Percentiles rank a stretch among this genome's conserved stretches.
Conservation (phyloP, 306 rosid species). For the Quercus ilex region DNA sequence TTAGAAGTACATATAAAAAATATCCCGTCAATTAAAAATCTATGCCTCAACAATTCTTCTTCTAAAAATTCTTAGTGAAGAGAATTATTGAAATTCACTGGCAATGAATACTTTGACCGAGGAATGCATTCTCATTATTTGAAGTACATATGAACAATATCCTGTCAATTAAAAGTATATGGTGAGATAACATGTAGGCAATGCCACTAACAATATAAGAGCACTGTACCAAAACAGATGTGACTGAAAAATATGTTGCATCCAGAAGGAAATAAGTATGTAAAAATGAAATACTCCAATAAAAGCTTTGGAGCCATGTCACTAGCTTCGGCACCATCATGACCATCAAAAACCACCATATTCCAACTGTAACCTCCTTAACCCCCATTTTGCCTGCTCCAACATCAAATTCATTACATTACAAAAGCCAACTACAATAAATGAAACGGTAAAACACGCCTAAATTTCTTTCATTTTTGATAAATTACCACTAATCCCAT, state of each 20-base stretch:
- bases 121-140: constrained; percentile 21
- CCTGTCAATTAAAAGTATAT: background rate
- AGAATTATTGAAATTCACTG: constrained; percentile 57
- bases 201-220: background rate
- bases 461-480: background rate
- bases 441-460: background rate
- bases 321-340: constrained; percentile 92
- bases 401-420: background rate
- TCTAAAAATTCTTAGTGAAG: constrained; percentile 82
- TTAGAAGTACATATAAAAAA: constrained; percentile 1
- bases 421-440: background rate
- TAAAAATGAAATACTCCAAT: constrained; percentile 77
- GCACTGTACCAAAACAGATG: background rate
- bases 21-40: background rate
- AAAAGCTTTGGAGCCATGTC: constrained; percentile 84
- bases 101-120: constrained; percentile 65
- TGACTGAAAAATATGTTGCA: constrained; percentile 49
- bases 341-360: constrained; percentile 95
- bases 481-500: too few relatives aligned
- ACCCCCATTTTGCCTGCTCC: constrained; percentile 58
- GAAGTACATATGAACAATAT: background rate
- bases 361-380: constrained; percentile 69
- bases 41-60: constrained; percentile 70
- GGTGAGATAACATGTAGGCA: constrained; percentile 2
- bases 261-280: constrained; percentile 93